Conservation (phyloP, 2,329 filamentous ascomycete genomes). For the Aspergillus fumigatus region DNA sequence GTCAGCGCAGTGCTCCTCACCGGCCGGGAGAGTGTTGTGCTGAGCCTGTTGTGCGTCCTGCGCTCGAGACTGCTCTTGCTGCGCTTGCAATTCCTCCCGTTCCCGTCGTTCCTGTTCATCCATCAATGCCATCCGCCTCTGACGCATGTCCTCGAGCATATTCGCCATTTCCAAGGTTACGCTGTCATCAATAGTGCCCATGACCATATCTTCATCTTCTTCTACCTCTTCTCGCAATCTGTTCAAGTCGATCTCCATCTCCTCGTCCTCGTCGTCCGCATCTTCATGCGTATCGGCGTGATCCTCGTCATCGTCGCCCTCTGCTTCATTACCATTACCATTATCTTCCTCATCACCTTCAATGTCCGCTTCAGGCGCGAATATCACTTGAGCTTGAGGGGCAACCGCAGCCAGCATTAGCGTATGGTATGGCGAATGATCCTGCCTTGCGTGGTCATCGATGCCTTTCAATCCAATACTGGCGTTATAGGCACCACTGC, state of each 20-base stretch:
- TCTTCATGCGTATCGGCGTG: slow-evolving; percentile 39
- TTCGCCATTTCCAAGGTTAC: slow-evolving; percentile 67
- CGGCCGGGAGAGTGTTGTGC: slow-evolving; percentile 4
- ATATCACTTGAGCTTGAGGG: slow-evolving; percentile 37
- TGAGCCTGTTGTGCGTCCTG: slow-evolving; percentile 2
- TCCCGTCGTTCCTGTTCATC: slow-evolving; percentile 7
- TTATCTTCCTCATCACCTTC: slow-evolving; percentile 29
- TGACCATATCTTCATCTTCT: slow-evolving; percentile 49
- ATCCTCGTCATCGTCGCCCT: slow-evolving; percentile 47
- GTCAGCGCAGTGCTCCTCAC: slow-evolving; percentile 15
- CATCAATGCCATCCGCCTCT: background rate
- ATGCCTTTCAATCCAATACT: slow-evolving; percentile 73
- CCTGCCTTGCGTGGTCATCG: slow-evolving; percentile 70
- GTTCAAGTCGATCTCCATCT: slow-evolving; percentile 25
- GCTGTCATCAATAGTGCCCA: slow-evolving; percentile 52
- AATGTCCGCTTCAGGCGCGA: slow-evolving; percentile 47
- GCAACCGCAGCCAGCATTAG: slow-evolving; percentile 36
- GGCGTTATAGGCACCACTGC: slow-evolving; percentile 76
- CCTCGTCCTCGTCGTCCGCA: slow-evolving; percentile 44
- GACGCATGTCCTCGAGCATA: slow-evolving; percentile 67
- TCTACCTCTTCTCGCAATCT: slow-evolving; percentile 17
- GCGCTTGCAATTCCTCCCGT: slow-evolving; percentile 26
- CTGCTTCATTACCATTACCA: slow-evolving; percentile 38
- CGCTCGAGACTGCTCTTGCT: slow-evolving; percentile 6
- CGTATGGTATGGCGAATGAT: slow-evolving; percentile 39